A percentile compares a stretch with the other conserved stretches of the same genome.
These are phyloP conservation scores for Fusarium palustre DNA, from an alignment of 2,329 filamentous ascomycete genomes.

Conservation along the genomic window DNA sequence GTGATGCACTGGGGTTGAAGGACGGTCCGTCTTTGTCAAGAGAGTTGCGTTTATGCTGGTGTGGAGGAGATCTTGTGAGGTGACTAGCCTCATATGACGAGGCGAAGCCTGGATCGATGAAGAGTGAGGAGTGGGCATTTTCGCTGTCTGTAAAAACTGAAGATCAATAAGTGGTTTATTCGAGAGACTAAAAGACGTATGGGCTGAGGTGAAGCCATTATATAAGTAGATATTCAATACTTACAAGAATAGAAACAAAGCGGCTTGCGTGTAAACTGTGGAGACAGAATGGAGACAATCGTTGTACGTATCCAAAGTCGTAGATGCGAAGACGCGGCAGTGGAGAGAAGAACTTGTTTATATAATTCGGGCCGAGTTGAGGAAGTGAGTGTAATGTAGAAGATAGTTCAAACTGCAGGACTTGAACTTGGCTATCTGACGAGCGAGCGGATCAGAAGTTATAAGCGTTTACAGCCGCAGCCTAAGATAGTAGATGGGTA, in stretches of 20 bases:
- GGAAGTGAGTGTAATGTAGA: background rate
- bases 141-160: constrained; percentile 28
- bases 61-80: constrained; percentile 64
- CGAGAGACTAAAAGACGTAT: constrained; percentile 2
- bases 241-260: constrained; percentile 37
- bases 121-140: constrained; percentile 53
- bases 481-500: constrained; percentile 5
- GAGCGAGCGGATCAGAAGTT: background rate
- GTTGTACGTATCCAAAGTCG: constrained; percentile 6
- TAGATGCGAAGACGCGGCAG: constrained; percentile 10
- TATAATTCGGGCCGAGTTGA: constrained; percentile 14
- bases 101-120: constrained; percentile 61
- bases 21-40: constrained; percentile 56
- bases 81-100: constrained; percentile 59
- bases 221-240: constrained; percentile 35
- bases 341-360: constrained; percentile 19
- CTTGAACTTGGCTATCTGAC: background rate
- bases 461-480: background rate
- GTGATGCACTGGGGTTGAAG: constrained; percentile 60
- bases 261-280: constrained; percentile 46
- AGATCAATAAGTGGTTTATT: constrained; percentile 21
- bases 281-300: constrained; percentile 37
- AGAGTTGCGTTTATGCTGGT: constrained; percentile 66
- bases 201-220: background rate
- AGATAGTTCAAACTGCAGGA: background rate